Evolutionary conservation across 345 rosid genomes (phyloP).

Genomic region (Gossypium anomalum): DNA sequence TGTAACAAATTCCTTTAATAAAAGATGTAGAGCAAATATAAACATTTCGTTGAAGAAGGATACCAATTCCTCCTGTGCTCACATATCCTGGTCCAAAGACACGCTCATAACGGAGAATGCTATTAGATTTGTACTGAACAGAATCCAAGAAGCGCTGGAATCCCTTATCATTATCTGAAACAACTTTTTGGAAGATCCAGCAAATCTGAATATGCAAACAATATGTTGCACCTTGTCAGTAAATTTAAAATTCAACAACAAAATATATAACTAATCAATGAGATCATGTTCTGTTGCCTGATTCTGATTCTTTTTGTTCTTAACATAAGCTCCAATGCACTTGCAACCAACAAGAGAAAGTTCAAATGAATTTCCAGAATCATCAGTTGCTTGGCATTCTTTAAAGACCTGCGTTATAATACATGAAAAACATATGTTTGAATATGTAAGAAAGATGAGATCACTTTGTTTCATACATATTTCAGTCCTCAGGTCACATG

Average conservation of each 20-base stretch:
- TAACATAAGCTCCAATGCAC: constrained; percentile 96
- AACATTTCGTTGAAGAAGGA: constrained; percentile 8
- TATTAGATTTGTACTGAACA: constrained; percentile 78
- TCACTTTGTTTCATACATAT: background rate
- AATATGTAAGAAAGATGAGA: background rate
- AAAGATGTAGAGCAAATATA: background rate
- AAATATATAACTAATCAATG: background rate
- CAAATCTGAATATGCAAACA: constrained; percentile 64
- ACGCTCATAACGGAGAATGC: constrained; percentile 88
- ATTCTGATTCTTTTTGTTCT: constrained; percentile 91
- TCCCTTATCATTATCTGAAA: constrained; percentile 71
- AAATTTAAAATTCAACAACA: constrained; percentile 8
- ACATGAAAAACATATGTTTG: background rate
- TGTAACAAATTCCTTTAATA: background rate
- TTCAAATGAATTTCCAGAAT: constrained; percentile 62
- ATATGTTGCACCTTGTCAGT: constrained; percentile 10
- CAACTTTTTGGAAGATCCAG: constrained; percentile 88
- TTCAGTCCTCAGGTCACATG: background rate
- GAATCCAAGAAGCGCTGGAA: constrained; percentile 93
- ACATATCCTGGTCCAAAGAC: constrained; percentile 92
- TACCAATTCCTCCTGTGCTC: constrained; percentile 97
- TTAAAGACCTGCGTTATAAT: constrained; percentile 60
- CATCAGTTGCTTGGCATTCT: constrained; percentile 59
- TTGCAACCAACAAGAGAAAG: constrained; percentile 82
- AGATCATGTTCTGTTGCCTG: constrained; percentile 49